phyloP scores from a whole-genome alignment of 441 rosid species.

The Viola pubescens region DNA sequence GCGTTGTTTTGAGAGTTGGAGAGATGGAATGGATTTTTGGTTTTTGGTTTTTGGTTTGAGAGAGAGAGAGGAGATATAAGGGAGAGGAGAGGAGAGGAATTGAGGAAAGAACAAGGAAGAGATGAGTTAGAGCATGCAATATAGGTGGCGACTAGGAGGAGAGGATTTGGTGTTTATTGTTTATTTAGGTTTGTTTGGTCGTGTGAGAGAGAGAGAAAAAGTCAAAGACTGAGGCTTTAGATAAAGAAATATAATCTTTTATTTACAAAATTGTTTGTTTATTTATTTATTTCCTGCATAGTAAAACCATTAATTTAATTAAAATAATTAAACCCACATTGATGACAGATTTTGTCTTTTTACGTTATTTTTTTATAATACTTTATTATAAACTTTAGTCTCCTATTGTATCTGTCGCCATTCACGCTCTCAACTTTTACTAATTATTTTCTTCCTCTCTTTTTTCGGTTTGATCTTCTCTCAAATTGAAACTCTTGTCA shows the following conservation, averaged over 20 bases:
- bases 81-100: conserved; percentile 1
- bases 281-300: too few relatives aligned
- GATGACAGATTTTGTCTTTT: neutral
- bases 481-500: too few relatives aligned
- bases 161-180: conserved; percentile 16
- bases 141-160: conserved; percentile 11
- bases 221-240: conserved; percentile 16
- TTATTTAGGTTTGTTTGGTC: conserved; percentile 20
- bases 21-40: neutral
- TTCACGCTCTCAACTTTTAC: too few relatives aligned
- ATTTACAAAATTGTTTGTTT: too few relatives aligned
- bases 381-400: too few relatives aligned
- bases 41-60: neutral
- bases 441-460: too few relatives aligned
- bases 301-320: too few relatives aligned
- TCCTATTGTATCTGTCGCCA: too few relatives aligned
- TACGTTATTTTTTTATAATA: neutral
- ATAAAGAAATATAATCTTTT: neutral
- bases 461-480: too few relatives aligned
- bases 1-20: neutral
- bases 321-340: neutral
- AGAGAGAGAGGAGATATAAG: neutral
- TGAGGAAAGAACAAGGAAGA: conserved; percentile 5
- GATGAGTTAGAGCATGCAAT: conserved; percentile 12
- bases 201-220: conserved; percentile 17